Conservation (phyloP, 108 stramenopile species). For the Ochromonas danica region DNA sequence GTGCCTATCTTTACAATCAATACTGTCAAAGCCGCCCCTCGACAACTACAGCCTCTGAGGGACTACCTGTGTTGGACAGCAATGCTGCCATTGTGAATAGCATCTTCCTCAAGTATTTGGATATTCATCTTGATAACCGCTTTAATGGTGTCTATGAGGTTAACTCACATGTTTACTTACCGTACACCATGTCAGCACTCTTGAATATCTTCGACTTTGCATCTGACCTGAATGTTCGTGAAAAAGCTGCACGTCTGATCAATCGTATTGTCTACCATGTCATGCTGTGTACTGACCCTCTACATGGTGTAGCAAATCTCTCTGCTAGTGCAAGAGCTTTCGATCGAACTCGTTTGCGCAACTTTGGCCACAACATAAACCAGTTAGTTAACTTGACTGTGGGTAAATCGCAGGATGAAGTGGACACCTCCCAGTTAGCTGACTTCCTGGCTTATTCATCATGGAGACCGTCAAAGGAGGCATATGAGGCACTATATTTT, state of each 20-base stretch:
- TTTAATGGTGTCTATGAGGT: not conserved
- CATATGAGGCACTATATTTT: no score
- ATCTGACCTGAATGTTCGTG: not conserved
- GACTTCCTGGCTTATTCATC: no score
- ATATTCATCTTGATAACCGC: not conserved
- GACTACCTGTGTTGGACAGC: no score
- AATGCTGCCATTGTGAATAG: not conserved
- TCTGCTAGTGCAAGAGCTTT: not conserved
- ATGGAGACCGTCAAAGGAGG: no score
- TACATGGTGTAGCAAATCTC: not conserved
- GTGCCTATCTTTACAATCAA: not conserved
- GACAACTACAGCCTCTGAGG: no score
- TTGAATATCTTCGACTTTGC: not conserved
- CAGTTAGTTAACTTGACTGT: not conserved
- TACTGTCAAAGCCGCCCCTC: conserved; percentile 3
- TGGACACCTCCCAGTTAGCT: no score
- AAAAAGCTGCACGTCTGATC: not conserved
- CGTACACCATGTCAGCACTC: not conserved
- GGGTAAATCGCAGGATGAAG: not conserved
- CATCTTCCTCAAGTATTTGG: not conserved
- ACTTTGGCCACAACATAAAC: not conserved
- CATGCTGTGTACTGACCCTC: not conserved
- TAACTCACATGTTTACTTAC: not conserved
- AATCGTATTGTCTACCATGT: not conserved
- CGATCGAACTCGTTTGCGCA: not conserved